Conservation (phyloP, 1,284 basidiomycete species). For the Irpex rosettiformis region DNA sequence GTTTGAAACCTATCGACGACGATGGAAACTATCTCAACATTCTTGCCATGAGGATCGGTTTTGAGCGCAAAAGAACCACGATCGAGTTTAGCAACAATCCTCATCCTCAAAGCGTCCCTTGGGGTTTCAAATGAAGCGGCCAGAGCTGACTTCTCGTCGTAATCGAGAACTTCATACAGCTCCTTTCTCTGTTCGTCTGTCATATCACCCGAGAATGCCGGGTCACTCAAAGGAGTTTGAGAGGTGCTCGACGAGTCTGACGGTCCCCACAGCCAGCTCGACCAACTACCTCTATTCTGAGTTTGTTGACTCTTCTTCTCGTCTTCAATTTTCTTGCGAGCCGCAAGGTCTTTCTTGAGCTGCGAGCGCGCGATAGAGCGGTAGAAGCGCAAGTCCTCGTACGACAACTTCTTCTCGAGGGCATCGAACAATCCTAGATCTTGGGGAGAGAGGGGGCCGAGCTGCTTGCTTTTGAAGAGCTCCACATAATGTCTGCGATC, state of each 20-base stretch:
- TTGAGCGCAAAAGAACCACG: constrained; percentile 86
- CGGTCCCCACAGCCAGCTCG: constrained; percentile 84
- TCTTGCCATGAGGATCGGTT: constrained; percentile 59
- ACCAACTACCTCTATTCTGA: constrained; percentile 57
- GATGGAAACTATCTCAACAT: constrained; percentile 80
- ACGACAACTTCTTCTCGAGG: constrained; percentile 83
- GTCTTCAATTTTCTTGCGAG: constrained; percentile 66
- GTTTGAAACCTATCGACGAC: constrained; percentile 90
- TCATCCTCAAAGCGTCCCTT: constrained; percentile 79
- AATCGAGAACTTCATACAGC: constrained; percentile 93
- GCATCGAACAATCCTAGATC: constrained; percentile 60
- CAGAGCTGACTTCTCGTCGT: constrained; percentile 82
- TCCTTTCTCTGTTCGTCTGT: constrained; percentile 93
- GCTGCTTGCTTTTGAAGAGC: constrained; percentile 79
- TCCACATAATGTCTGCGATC: constrained; percentile 83
- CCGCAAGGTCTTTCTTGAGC: constrained; percentile 80
- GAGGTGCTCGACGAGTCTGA: constrained; percentile 30
- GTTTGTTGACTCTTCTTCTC: constrained; percentile 55
- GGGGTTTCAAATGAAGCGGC: constrained; percentile 69
- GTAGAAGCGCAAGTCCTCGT: constrained; percentile 98
- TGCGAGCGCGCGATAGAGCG: constrained; percentile 92
- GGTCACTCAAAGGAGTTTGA: constrained; percentile 38
- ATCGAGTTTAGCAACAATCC: constrained; percentile 77
- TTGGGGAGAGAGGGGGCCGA: constrained; percentile 59
- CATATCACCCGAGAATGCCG: constrained; percentile 64